Evolutionary conservation across 805 yeast species (phyloP), one percentile per base, ranked within the genome.

Genomic region (Nakazawaea peltata): DNA sequence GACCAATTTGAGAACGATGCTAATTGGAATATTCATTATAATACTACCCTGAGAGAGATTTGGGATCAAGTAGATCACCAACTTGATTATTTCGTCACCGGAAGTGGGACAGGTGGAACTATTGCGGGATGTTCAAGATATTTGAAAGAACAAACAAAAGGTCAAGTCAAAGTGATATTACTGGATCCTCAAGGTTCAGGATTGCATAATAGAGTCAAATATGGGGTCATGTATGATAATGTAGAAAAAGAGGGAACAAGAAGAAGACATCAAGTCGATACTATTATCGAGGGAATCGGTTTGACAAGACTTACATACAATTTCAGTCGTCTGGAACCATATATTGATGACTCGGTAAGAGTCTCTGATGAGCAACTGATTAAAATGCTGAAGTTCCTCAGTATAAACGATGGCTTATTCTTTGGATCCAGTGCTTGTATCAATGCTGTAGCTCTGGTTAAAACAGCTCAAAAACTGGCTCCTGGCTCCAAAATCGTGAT

Each of bases 161-260:
- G 63, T 0, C 31, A 51, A 0, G 50, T 81, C 1, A 63, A 57
- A 30, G 70, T 81, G 1, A 67, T 84, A 3, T 61, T 92, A 21
- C 95, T 97, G 0, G 98, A 90, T 56, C 97, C 97, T 1, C 97
- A 86, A 49, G 98, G 98, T 0, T 79, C 92, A 12, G 98, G 98
- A 0, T 70, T 92, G 43, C 83, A 69, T 50, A 86, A 90, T 58
- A 63, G 94, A 41, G 74, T 90, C 34, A 84, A 84, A 48, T 76
- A 62, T 49, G 97, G 97, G 2, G 97, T 90, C 3, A 87, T 92
- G 97, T 90, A 85, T 54, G 95, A 88, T 48, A 44, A 67, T 2
- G 87, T 74, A 6, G 98, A 90, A 56, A 78, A 71, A 44, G 98
- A 90, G 59, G 98, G 98, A 1, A 83, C 92, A 0, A 67, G 97